phyloP scores from a whole-genome alignment of 2,329 filamentous ascomycete species.

The Aphanoascus verrucosus region DNA sequence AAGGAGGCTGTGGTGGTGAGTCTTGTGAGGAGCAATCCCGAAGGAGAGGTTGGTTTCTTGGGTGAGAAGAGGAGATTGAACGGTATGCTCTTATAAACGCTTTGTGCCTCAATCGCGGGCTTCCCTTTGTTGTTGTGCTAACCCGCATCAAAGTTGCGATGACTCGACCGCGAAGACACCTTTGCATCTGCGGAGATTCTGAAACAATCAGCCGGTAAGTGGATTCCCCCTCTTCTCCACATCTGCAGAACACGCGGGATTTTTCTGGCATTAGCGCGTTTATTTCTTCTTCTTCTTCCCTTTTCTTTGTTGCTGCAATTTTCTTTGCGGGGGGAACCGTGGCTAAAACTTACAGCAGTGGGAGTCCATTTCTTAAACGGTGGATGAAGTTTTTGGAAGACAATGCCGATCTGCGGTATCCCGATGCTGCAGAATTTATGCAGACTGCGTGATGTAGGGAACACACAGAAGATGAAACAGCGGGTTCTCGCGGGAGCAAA shows the following conservation, averaged over 20 bases:
- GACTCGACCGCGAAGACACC: slow-evolving; percentile 82
- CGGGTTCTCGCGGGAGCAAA: too few species aligned
- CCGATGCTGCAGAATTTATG: slow-evolving; percentile 45
- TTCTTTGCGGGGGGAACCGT: not conserved
- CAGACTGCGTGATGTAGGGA: not conserved
- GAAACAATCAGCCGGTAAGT: slow-evolving; percentile 83
- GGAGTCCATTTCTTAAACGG: slow-evolving; percentile 69
- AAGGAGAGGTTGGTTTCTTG: slow-evolving; percentile 83
- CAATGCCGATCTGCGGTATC: slow-evolving; percentile 79
- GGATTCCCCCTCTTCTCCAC: not conserved
- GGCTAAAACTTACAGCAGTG: slow-evolving; percentile 42
- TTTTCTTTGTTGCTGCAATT: not conserved
- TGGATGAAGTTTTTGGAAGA: slow-evolving; percentile 94
- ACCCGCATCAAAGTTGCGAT: slow-evolving; percentile 60
- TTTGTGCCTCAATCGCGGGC: not conserved
- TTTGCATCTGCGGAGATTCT: slow-evolving; percentile 86
- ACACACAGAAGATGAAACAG: not conserved
- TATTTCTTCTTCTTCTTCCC: not conserved
- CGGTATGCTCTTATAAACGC: slow-evolving; percentile 48
- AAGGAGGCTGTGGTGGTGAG: slow-evolving; percentile 92
- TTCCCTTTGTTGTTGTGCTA: not conserved
- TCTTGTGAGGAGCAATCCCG: slow-evolving; percentile 80
- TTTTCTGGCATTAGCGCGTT: not conserved
- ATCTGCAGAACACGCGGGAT: not conserved
- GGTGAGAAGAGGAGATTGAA: slow-evolving; percentile 87